These are phyloP conservation scores for Inonotus hispidus DNA, from an alignment of 1,284 basidiomycete species.

Conservation along the genomic window DNA sequence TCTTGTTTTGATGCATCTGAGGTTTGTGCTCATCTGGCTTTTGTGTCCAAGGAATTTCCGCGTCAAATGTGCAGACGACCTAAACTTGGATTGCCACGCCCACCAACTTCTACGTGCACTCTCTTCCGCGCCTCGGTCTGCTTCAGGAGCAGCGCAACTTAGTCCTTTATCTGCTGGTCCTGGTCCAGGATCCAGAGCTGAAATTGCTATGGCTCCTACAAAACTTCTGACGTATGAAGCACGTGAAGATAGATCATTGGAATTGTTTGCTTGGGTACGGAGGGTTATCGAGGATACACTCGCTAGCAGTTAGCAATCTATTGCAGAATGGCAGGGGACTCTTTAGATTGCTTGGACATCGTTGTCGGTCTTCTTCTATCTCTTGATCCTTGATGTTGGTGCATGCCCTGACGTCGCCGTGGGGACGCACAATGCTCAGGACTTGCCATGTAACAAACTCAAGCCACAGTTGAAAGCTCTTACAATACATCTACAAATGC, in stretches of 20 bases:
- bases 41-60: conserved; percentile 52
- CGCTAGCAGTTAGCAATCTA: neutral
- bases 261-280: conserved; percentile 48
- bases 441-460: too few relatives aligned
- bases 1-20: too few relatives aligned
- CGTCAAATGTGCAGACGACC: conserved; percentile 45
- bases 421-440: too few relatives aligned
- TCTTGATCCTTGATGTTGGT: neutral
- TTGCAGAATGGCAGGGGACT: neutral
- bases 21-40: neutral
- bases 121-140: conserved; percentile 29
- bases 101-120: conserved; percentile 42
- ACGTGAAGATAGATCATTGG: conserved; percentile 17
- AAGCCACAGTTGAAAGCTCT: neutral
- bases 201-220: conserved; percentile 19
- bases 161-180: conserved; percentile 14
- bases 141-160: conserved; percentile 21
- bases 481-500: neutral
- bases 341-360: neutral
- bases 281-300: conserved; percentile 36
- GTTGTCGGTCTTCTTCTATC: too few relatives aligned
- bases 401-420: neutral
- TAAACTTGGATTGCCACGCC: conserved; percentile 49
- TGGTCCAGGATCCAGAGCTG: conserved; percentile 10
- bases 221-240: conserved; percentile 23